Evolutionary conservation across 73 alveolate species (phyloP), one percentile per base, ranked within the genome.

Genomic region (Blepharisma stoltei): DNA sequence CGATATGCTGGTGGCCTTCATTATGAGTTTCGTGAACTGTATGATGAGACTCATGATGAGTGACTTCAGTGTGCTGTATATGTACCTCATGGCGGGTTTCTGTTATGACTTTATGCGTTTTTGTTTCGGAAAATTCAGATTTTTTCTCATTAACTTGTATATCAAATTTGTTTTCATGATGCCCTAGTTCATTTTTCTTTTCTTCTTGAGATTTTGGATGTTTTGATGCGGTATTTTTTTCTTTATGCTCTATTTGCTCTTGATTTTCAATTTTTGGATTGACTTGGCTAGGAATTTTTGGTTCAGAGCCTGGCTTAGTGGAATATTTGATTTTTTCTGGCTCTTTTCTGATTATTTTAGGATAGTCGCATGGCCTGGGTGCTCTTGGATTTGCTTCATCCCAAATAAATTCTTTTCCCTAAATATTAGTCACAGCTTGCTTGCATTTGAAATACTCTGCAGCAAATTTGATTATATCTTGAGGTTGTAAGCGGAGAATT

Each of bases 361-460:
- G 73, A 25, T 60, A 60, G 5, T 60, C 73, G 5, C 48, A 8
- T 60, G 73, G 73, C 2, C 73, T 14, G 2, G 73, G 73, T 20
- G 38, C 46, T 2, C 73, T n/a, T 20, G 73, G 73, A 4, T 60
- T 14, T 9, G 37, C 73, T 60, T 60, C 73, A 20, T 60, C 45
- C 73, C 73, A 60, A 5, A 60, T 25, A 25, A 60, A 60, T 20
- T 60, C 73, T 18, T 18, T 14, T 14, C 23, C 18, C 73, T 60
- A 60, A 1, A 9, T 60, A 5, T 14, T 14, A 20, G 14, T 2
- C 5, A 60, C 73, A 0, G 14, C 45, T 5, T 60, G 37, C 46
- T 60, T 60, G 11, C 46, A n/a, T 60, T 25, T 60, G 73, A 60
- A 60, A 5, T 60, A 60, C 11, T 8, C 37, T 18, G 73, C 73